These are phyloP conservation scores for Talaromyces sp. DNA, from an alignment of 2,329 filamentous ascomycete genomes.

Conservation along the genomic window DNA sequence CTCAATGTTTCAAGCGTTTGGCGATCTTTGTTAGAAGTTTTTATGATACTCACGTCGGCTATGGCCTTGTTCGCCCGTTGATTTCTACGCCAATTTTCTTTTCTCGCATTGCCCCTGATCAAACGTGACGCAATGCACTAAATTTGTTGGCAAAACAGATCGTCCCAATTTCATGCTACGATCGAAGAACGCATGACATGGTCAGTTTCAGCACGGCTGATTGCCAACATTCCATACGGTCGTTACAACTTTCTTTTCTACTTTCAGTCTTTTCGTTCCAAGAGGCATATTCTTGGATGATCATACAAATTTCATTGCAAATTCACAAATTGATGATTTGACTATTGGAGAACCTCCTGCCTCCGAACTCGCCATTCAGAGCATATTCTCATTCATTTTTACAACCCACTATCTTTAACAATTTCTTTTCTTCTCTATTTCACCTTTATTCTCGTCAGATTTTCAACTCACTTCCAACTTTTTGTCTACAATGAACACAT, in stretches of 20 bases:
- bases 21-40: slow-evolving; percentile 9
- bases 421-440: slow-evolving; percentile 8
- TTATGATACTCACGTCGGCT: slow-evolving; percentile 12
- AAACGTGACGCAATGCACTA: slow-evolving; percentile 9
- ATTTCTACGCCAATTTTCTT: slow-evolving; percentile 5
- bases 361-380: neutral
- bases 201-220: neutral
- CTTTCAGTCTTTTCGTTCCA: neutral
- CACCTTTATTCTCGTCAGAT: slow-evolving; percentile 1
- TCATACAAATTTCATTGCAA: neutral
- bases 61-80: slow-evolving; percentile 11
- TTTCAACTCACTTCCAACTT: neutral
- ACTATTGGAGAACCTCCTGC: neutral
- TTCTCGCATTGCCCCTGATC: slow-evolving; percentile 4
- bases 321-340: neutral
- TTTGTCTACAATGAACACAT: neutral
- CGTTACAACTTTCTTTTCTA: neutral
- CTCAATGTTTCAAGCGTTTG: slow-evolving; percentile 10
- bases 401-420: slow-evolving; percentile 14
- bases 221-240: neutral
- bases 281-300: neutral
- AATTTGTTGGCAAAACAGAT: slow-evolving; percentile 1
- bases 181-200: neutral
- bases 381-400: neutral
- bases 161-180: neutral